phyloP scores from a whole-genome alignment of 768 basidiomycete species.

The Panaeolus cyanescens region DNA sequence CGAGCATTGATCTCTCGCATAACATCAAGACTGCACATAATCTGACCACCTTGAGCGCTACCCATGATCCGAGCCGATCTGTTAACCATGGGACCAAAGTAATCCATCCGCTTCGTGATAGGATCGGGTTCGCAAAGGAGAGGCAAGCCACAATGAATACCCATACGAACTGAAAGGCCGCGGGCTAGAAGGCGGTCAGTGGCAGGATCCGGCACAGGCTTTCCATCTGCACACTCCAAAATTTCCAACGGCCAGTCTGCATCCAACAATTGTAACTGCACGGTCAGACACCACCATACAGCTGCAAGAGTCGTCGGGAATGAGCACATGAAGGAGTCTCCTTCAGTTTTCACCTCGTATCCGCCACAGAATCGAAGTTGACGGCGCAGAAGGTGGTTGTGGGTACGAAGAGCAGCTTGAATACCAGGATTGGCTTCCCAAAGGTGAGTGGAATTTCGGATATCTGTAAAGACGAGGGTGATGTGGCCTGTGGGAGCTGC shows the following conservation, averaged over 20 bases:
- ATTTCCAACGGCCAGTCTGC: conserved; percentile 94
- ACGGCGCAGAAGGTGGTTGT: conserved; percentile 85
- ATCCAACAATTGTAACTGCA: conserved; percentile 80
- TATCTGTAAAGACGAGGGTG: conserved; percentile 96
- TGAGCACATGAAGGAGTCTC: conserved; percentile 98
- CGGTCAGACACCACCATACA: conserved; percentile 86
- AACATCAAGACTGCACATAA: conserved; percentile 88
- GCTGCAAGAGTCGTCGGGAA: conserved; percentile 89
- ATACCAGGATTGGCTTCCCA: conserved; percentile 98
- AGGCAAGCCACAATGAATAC: conserved; percentile 90
- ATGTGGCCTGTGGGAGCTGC: conserved; percentile 84
- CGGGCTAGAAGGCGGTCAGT: conserved; percentile 73
- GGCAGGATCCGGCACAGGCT: conserved; percentile 68
- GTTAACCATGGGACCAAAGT: conserved; percentile 96
- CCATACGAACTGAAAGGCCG: conserved; percentile 95
- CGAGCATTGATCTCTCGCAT: conserved; percentile 77
- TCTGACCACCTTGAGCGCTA: conserved; percentile 88
- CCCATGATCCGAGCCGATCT: conserved; percentile 85
- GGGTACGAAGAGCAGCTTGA: conserved; percentile 89
- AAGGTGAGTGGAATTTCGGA: conserved; percentile 92
- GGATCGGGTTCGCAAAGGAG: conserved; percentile 85
- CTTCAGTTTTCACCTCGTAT: conserved; percentile 99
- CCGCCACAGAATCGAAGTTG: conserved; percentile 89
- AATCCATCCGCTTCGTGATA: conserved; percentile 95
- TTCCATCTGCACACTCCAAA: conserved; percentile 89